Conservation (phyloP, 1,284 basidiomycete genomes). For the Fomitopsis betulina region DNA sequence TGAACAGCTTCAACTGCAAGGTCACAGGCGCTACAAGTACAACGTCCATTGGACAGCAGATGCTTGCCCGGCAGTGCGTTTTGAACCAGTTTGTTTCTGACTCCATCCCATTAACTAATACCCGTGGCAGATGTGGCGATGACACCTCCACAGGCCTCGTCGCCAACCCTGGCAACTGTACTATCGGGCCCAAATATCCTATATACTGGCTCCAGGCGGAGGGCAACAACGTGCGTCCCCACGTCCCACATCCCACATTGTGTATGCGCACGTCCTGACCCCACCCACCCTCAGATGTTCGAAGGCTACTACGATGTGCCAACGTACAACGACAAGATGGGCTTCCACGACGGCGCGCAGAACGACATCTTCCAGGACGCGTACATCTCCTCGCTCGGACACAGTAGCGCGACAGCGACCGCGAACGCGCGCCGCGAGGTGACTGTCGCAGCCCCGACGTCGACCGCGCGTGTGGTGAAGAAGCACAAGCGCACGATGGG, state of each 20-base stretch:
- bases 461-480: neutral
- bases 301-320: slow-evolving; percentile 51
- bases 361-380: slow-evolving; percentile 57
- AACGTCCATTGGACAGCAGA: slow-evolving; percentile 45
- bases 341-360: slow-evolving; percentile 56
- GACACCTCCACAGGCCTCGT: slow-evolving; percentile 39
- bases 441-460: neutral
- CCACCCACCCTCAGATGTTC: slow-evolving; percentile 38
- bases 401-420: slow-evolving; percentile 5
- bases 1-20: slow-evolving; percentile 73
- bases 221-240: slow-evolving; percentile 45
- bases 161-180: slow-evolving; percentile 57
- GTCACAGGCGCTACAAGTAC: slow-evolving; percentile 52
- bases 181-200: slow-evolving; percentile 59
- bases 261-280: slow-evolving; percentile 1
- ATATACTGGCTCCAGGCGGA: slow-evolving; percentile 65
- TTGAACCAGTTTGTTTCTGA: neutral
- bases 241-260: neutral
- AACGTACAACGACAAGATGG: slow-evolving; percentile 52
- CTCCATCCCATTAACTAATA: slow-evolving; percentile 14
- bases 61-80: slow-evolving; percentile 46
- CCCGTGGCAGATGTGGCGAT: slow-evolving; percentile 52
- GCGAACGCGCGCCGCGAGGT: slow-evolving; percentile 2
- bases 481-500: slow-evolving; percentile 6
- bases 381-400: slow-evolving; percentile 14